These are phyloP conservation scores for Naganishia vaughanmartiniae DNA, from an alignment of 768 basidiomycete genomes.

Conservation along the genomic window DNA sequence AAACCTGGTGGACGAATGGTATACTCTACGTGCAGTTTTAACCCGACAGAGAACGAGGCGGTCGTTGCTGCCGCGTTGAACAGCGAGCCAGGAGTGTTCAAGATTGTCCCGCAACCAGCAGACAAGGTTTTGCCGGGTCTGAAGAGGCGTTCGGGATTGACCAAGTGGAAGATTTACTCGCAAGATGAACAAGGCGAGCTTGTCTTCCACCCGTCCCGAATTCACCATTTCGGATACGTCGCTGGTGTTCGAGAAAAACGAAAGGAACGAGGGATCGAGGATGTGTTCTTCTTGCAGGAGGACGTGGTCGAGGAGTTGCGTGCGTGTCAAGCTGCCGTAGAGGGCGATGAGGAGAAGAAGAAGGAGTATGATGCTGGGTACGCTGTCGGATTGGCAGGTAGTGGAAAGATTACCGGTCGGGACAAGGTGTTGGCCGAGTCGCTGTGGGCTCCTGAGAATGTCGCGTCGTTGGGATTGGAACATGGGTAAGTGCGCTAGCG, in stretches of 20 bases:
- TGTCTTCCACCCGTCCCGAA: slow-evolving; percentile 37
- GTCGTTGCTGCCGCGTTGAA: slow-evolving; percentile 82
- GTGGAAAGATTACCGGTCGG: slow-evolving; percentile 21
- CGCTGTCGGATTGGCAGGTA: slow-evolving; percentile 30
- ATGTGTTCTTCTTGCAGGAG: slow-evolving; percentile 16
- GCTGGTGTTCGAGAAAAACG: slow-evolving; percentile 20
- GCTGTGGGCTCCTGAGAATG: slow-evolving; percentile 75
- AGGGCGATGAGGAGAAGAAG: slow-evolving; percentile 60
- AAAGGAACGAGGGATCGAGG: slow-evolving; percentile 10
- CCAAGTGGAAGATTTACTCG: slow-evolving; percentile 69
- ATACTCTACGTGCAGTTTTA: slow-evolving; percentile 96
- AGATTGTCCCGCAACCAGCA: slow-evolving; percentile 1
- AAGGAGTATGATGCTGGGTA: slow-evolving; percentile 53
- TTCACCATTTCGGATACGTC: slow-evolving; percentile 23
- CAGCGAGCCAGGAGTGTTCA: slow-evolving; percentile 62
- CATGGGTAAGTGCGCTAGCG: slow-evolving; percentile 62
- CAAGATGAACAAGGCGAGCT: slow-evolving; percentile 37
- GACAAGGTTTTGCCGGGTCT: slow-evolving; percentile 66
- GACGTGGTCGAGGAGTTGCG: slow-evolving; percentile 3
- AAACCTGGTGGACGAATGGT: slow-evolving; percentile 84
- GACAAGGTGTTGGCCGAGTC: slow-evolving; percentile 54
- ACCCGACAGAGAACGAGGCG: slow-evolving; percentile 96
- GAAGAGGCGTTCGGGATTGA: slow-evolving; percentile 70
- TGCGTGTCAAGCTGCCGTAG: slow-evolving; percentile 52
- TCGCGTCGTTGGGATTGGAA: slow-evolving; percentile 61